Evolutionary conservation across 441 rosid species (phyloP).

Genomic region (Gossypium davidsonii): DNA sequence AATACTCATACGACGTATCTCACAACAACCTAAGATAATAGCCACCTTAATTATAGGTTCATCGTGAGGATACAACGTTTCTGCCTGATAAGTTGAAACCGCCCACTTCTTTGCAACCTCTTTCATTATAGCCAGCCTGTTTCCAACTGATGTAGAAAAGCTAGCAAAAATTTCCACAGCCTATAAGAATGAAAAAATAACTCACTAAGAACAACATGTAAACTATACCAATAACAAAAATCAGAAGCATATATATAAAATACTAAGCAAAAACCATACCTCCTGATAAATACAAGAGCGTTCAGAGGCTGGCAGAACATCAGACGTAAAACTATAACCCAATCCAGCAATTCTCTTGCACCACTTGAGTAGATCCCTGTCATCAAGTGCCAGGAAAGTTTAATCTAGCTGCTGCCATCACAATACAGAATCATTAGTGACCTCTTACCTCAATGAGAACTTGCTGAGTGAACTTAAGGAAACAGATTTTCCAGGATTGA

Average conservation of each 20-base stretch:
- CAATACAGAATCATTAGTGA: slow-evolving; percentile 7
- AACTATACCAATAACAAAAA: not conserved
- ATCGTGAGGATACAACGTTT: slow-evolving; percentile 36
- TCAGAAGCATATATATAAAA: not conserved
- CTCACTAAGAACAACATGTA: slow-evolving; percentile 8
- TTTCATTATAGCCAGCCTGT: slow-evolving; percentile 44
- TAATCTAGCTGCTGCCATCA: slow-evolving; percentile 9
- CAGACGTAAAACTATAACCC: slow-evolving; percentile 19
- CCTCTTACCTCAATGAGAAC: slow-evolving; percentile 69
- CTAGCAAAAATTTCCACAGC: slow-evolving; percentile 82
- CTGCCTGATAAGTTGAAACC: slow-evolving; percentile 41
- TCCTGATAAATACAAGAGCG: slow-evolving; percentile 60
- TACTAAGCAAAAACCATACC: slow-evolving; percentile 37
- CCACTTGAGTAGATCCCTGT: slow-evolving; percentile 96
- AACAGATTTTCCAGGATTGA: slow-evolving; percentile 36
- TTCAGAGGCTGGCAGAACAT: slow-evolving; percentile 47
- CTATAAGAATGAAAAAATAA: slow-evolving; percentile 30
- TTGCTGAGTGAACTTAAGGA: slow-evolving; percentile 36
- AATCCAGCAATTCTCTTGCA: slow-evolving; percentile 73
- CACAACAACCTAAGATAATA: slow-evolving; percentile 19
- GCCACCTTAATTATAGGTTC: slow-evolving; percentile 80
- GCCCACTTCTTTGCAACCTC: slow-evolving; percentile 65
- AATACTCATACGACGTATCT: not conserved
- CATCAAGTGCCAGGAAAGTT: slow-evolving; percentile 26
- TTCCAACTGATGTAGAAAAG: slow-evolving; percentile 50